Evolutionary conservation across 148 eudicot species (phyloP).

Genomic region (Rhododendron ferrugineum): DNA sequence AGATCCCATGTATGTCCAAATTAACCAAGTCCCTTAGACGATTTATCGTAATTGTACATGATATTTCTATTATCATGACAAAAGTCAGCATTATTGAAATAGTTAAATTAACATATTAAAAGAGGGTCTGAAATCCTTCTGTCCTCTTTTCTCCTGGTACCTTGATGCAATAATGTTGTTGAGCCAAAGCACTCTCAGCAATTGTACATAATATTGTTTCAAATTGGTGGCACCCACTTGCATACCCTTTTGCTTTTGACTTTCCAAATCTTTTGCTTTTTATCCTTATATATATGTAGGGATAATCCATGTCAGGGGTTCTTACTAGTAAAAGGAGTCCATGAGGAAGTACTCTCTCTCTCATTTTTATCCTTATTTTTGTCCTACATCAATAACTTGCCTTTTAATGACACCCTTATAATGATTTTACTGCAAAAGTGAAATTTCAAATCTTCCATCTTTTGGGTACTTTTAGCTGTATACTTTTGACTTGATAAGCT

Average conservation of each 20-base stretch:
- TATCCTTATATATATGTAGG: background rate
- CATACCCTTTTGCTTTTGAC: background rate
- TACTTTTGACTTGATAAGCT: background rate
- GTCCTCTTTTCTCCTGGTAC: background rate
- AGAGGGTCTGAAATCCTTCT: background rate
- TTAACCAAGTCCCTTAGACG: background rate
- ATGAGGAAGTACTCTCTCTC: background rate
- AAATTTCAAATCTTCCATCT: background rate
- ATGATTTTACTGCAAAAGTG: background rate
- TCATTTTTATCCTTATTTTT: background rate
- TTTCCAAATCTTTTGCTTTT: background rate
- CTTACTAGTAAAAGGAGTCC: background rate
- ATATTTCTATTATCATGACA: no score
- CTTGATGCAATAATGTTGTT: background rate
- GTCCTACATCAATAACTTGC: conserved; percentile 4
- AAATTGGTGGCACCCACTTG: background rate
- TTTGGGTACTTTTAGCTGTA: background rate
- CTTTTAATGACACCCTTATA: background rate
- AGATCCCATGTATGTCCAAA: no score
- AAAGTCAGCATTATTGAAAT: no score
- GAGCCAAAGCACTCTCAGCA: background rate
- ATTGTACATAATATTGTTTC: background rate
- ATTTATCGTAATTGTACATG: background rate
- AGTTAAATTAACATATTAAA: no score
- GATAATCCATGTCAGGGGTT: background rate